Conservation (phyloP, 2,329 filamentous ascomycete species). For the Hypomyces perniciosus region DNA sequence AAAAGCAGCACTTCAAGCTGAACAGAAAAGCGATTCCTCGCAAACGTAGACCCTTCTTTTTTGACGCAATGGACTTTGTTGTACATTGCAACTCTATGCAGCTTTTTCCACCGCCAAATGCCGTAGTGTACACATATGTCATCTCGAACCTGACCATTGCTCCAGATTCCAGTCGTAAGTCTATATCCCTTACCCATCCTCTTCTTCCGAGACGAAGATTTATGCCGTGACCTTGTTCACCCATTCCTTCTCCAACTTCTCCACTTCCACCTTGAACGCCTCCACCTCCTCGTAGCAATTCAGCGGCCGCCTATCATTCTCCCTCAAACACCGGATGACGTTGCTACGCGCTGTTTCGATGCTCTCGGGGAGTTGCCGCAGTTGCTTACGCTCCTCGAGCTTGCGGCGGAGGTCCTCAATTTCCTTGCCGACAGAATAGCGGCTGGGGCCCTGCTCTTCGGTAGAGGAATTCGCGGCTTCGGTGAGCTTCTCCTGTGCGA, state of each 20-base stretch:
- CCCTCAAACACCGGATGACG: constrained; percentile 73
- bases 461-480: constrained; percentile 55
- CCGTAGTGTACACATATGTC: constrained; percentile 28
- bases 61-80: neutral
- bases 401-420: constrained; percentile 52
- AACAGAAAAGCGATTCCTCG: constrained; percentile 8
- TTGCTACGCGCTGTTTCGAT: constrained; percentile 70
- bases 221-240: constrained; percentile 70
- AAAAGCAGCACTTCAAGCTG: constrained; percentile 36
- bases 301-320: constrained; percentile 79
- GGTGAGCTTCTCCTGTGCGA: constrained; percentile 60
- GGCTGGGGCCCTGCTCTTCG: constrained; percentile 29
- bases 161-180: neutral
- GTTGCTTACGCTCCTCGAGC: constrained; percentile 56
- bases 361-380: constrained; percentile 62
- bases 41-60: constrained; percentile 11
- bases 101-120: constrained; percentile 25
- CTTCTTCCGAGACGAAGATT: constrained; percentile 4
- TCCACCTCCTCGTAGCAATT: constrained; percentile 95
- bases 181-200: neutral
- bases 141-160: constrained; percentile 7
- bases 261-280: constrained; percentile 82
- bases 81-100: constrained; percentile 24
- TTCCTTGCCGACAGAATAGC: constrained; percentile 52
- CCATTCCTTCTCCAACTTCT: constrained; percentile 78